Conservation (phyloP, 78 protist genomes). For the Isochrysis galbana region DNA sequence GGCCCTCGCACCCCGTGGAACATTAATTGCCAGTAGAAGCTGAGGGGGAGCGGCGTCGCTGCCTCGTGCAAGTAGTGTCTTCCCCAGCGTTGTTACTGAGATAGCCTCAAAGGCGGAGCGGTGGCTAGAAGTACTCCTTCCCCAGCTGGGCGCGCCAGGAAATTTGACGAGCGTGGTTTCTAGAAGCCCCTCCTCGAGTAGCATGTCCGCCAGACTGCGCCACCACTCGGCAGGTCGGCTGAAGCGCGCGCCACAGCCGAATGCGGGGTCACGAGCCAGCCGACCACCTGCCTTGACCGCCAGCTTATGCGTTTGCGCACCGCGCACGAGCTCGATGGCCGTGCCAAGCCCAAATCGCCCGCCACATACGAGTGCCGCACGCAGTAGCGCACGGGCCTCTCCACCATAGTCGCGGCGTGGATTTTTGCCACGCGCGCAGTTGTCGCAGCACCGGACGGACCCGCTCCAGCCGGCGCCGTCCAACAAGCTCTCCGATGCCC, state of each 20-base stretch:
- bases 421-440: neutral
- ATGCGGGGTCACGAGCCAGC: neutral
- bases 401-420: neutral
- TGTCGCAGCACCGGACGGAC: neutral
- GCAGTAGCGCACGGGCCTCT: conserved; percentile 1
- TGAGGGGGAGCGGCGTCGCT: too few relatives aligned
- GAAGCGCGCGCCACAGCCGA: neutral
- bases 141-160: too few relatives aligned
- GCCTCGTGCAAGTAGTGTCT: too few relatives aligned
- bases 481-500: too few relatives aligned
- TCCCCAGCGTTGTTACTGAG: too few relatives aligned
- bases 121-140: too few relatives aligned
- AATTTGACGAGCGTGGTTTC: too few relatives aligned
- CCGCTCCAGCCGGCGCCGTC: too few relatives aligned
- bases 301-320: neutral
- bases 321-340: neutral
- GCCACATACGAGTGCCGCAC: neutral
- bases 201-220: neutral
- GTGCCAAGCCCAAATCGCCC: neutral
- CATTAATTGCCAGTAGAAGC: too few relatives aligned
- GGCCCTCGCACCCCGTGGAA: too few relatives aligned
- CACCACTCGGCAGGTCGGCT: neutral
- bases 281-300: neutral
- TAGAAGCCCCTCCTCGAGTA: neutral
- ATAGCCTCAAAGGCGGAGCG: too few relatives aligned